phyloP scores from a whole-genome alignment of 805 yeast genomes.

The Scheffersomyces lignosus region DNA sequence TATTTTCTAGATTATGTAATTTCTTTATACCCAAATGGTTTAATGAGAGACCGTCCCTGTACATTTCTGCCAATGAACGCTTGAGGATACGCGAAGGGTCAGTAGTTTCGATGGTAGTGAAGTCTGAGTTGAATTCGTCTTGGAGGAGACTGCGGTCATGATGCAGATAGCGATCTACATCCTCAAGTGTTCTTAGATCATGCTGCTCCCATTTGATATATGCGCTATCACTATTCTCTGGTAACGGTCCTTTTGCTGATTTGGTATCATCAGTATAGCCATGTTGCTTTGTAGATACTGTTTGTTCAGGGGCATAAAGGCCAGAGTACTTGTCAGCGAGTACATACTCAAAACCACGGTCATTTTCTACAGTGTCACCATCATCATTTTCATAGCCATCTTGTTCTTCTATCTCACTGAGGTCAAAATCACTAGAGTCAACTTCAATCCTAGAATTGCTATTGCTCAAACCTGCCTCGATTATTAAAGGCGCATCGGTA shows the following conservation, averaged over 20 bases:
- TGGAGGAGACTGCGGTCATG: background rate
- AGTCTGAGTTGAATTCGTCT: constrained; percentile 9
- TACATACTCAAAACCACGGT: background rate
- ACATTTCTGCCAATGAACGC: constrained; percentile 36
- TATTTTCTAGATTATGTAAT: constrained; percentile 20
- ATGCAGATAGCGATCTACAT: constrained; percentile 9
- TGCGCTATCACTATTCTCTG: constrained; percentile 28
- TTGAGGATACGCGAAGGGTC: constrained; percentile 18
- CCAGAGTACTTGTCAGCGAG: background rate
- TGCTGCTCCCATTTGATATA: constrained; percentile 33
- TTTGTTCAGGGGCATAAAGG: no score
- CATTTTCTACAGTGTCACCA: background rate
- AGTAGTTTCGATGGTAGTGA: constrained; percentile 13
- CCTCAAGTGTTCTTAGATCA: constrained; percentile 11
- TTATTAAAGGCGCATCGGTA: no score
- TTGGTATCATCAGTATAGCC: no score
- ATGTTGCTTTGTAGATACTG: no score
- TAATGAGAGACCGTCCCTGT: constrained; percentile 32
- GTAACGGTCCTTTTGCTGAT: no score
- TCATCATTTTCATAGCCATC: no score
- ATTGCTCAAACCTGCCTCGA: no score
- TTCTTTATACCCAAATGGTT: constrained; percentile 19
- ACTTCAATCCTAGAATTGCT: no score
- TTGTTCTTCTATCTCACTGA: no score
- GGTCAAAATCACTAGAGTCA: no score